These are phyloP conservation scores for Leccinum incarnatum DNA, from an alignment of 768 basidiomycete genomes.

Conservation along the genomic window DNA sequence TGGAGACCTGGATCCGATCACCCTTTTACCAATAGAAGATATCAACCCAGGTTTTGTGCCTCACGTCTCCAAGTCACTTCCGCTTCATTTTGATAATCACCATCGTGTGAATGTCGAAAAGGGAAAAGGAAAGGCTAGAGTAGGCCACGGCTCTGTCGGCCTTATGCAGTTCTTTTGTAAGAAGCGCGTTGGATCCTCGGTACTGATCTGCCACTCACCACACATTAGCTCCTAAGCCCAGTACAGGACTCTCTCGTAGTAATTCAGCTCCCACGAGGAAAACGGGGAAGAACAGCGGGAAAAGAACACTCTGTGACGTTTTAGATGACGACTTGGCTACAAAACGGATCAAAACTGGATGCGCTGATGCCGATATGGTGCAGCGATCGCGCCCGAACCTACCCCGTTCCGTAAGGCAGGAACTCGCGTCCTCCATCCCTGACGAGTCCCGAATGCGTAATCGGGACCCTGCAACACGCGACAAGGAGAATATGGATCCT, in stretches of 20 bases:
- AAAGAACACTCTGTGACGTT: conserved; percentile 67
- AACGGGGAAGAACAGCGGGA: conserved; percentile 65
- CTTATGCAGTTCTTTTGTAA: conserved; percentile 67
- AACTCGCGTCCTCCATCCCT: conserved; percentile 2
- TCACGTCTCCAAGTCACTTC: conserved; percentile 44
- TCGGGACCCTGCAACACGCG: conserved; percentile 40
- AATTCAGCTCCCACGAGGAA: conserved; percentile 31
- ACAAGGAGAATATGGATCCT: conserved; percentile 39
- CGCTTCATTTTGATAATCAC: conserved; percentile 30
- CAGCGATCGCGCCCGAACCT: conserved; percentile 26
- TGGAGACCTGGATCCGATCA: conserved; percentile 72
- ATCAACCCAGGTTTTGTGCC: conserved; percentile 70
- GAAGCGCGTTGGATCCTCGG: conserved; percentile 32
- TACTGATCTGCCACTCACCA: conserved; percentile 37
- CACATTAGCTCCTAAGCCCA: conserved; percentile 25
- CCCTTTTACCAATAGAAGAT: conserved; percentile 68
- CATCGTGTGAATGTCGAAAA: conserved; percentile 33
- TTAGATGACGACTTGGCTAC: conserved; percentile 61
- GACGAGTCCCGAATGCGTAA: conserved; percentile 20
- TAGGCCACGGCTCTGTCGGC: conserved; percentile 27
- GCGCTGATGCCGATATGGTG: conserved; percentile 21
- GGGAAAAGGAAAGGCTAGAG: conserved; percentile 47
- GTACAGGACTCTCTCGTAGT: conserved; percentile 23
- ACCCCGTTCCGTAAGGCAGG: conserved; percentile 16
- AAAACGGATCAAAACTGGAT: conserved; percentile 44